Conservation (phyloP, 23 red algal species). For the Gracilaria gracilis region DNA sequence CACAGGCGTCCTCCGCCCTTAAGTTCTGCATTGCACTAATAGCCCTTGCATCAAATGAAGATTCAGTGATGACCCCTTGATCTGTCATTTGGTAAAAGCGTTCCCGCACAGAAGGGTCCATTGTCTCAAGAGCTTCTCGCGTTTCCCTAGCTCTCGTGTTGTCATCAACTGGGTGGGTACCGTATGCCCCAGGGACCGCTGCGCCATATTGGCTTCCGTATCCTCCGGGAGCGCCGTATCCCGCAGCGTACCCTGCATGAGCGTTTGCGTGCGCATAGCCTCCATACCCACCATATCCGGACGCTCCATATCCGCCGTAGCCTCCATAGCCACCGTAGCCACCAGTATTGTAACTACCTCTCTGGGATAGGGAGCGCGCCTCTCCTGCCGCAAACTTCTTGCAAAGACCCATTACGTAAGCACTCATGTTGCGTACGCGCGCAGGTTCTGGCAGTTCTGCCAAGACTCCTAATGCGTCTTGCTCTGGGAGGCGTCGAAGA, state of each 20-base stretch:
- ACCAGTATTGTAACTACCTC: slow-evolving; percentile 40
- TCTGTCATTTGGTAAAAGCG: slow-evolving; percentile 76
- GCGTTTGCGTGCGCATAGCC: slow-evolving; percentile 37
- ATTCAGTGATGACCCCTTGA: slow-evolving; percentile 67
- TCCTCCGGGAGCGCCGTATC: slow-evolving; percentile 33
- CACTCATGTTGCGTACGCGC: slow-evolving; percentile 78
- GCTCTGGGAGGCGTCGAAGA: slow-evolving; percentile 61
- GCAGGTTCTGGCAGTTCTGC: slow-evolving; percentile 79
- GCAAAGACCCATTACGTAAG: slow-evolving; percentile 83
- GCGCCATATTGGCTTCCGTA: slow-evolving; percentile 22
- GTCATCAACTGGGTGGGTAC: slow-evolving; percentile 37
- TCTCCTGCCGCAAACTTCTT: slow-evolving; percentile 81
- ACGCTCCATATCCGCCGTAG: slow-evolving; percentile 45
- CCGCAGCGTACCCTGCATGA: slow-evolving; percentile 1
- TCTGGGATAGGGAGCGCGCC: slow-evolving; percentile 39
- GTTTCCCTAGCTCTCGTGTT: slow-evolving; percentile 44
- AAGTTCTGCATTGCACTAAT: slow-evolving; percentile 73
- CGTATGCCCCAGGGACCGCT: slow-evolving; percentile 12
- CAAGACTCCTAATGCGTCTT: slow-evolving; percentile 70
- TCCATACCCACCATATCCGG: slow-evolving; percentile 22
- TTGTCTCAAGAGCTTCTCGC: slow-evolving; percentile 48
- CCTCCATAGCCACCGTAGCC: slow-evolving; percentile 39
- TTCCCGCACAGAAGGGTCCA: slow-evolving; percentile 72
- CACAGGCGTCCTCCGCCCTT: slow-evolving; percentile 58
- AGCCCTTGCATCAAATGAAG: slow-evolving; percentile 75